Conservation (phyloP, 176 grass and related monocot genomes). For the Zoysia pacifica region DNA sequence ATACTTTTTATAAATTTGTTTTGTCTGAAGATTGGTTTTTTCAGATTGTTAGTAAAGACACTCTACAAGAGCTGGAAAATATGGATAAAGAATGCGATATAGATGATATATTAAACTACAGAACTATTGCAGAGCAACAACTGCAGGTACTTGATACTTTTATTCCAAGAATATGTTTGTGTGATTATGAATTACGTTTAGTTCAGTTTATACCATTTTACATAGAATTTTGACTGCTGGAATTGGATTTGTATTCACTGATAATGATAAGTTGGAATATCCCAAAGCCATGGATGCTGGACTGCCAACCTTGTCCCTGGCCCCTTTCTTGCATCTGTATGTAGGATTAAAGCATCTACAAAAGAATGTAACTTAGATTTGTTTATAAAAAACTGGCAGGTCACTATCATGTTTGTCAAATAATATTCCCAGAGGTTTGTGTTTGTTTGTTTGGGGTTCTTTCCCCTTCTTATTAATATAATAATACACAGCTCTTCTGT, state of each 20-base stretch:
- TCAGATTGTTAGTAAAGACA: constrained; percentile 82
- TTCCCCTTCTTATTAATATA: too few species aligned
- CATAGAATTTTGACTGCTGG: constrained; percentile 11
- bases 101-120: constrained; percentile 93
- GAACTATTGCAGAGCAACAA: constrained; percentile 77
- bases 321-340: too few species aligned
- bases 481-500: too few species aligned
- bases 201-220: constrained; percentile 13
- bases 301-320: too few species aligned
- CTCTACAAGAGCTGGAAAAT: constrained; percentile 74
- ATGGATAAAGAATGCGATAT: constrained; percentile 96
- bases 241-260: constrained; percentile 18
- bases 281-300: too few species aligned
- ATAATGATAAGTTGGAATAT: background rate
- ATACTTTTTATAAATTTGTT: constrained; percentile 34
- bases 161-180: constrained; percentile 19
- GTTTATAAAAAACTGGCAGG: background rate
- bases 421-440: background rate
- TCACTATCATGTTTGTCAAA: background rate
- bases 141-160: constrained; percentile 63
- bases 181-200: constrained; percentile 19
- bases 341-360: too few species aligned
- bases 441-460: too few species aligned
- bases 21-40: constrained; percentile 37
- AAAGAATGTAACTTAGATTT: background rate